phyloP scores from a whole-genome alignment of 371 early-diverging fungal species.

The Batkoa obscura region DNA sequence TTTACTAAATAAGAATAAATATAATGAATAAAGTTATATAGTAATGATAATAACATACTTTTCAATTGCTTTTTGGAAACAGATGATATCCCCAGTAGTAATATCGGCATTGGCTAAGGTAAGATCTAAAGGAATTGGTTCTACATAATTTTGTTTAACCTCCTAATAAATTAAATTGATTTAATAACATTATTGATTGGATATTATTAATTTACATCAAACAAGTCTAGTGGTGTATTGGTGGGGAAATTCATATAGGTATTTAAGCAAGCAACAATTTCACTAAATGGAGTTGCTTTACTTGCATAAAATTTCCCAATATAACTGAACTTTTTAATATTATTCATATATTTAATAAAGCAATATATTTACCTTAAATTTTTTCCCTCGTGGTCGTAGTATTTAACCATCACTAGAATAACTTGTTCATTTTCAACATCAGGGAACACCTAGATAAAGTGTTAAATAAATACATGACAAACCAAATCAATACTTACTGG shows the following conservation, averaged over 20 bases:
- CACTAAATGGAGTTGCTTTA: conserved; percentile 30
- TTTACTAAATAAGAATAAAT: too few relatives aligned
- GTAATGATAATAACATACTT: conserved; percentile 3
- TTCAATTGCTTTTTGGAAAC: conserved; percentile 40
- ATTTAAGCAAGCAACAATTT: conserved; percentile 33
- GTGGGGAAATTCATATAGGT: conserved; percentile 30
- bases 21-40: too few relatives aligned
- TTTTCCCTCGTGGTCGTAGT: conserved; percentile 47
- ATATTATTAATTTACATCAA: conserved; percentile 51
- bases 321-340: conserved; percentile 22
- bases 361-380: conserved; percentile 33
- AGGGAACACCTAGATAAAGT: conserved; percentile 11
- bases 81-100: conserved; percentile 81
- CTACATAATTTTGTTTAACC: conserved; percentile 80
- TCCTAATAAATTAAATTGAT: conserved; percentile 35
- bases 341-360: not conserved
- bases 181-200: too few relatives aligned
- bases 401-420: conserved; percentile 52
- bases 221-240: conserved; percentile 34
- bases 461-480: not conserved
- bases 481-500: not conserved
- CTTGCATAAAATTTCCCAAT: conserved; percentile 41
- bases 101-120: conserved; percentile 62
- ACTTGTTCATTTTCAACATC: conserved; percentile 17
- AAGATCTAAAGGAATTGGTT: conserved; percentile 30